Conservation (phyloP, 257 asterid species). For the Nicotiana benthamiana region DNA sequence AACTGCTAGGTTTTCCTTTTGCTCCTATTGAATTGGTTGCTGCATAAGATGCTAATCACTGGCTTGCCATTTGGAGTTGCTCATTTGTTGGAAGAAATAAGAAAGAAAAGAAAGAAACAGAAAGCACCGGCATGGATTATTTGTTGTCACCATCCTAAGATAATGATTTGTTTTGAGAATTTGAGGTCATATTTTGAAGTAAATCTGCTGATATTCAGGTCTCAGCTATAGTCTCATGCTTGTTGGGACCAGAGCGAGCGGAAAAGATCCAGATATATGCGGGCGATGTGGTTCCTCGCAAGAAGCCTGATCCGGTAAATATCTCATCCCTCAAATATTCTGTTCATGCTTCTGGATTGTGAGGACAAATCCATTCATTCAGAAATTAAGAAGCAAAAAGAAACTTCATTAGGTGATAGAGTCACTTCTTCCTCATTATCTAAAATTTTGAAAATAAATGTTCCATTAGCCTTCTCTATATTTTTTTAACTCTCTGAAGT, state of each 20-base stretch:
- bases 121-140: not conserved
- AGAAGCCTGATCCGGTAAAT: constrained; percentile 95
- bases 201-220: constrained; percentile 37
- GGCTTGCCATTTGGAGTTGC: not conserved
- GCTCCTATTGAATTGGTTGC: not conserved
- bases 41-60: not conserved
- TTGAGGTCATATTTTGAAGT: not conserved
- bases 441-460: not conserved
- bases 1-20: not conserved
- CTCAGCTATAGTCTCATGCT: constrained; percentile 86
- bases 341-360: not conserved
- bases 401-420: not conserved
- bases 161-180: not conserved
- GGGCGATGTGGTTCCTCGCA: constrained; percentile 93
- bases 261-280: constrained; percentile 82
- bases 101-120: too few relatives aligned
- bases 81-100: not conserved
- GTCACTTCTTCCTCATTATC: not conserved
- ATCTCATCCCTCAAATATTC: constrained; percentile 7
- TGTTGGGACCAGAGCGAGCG: constrained; percentile 78
- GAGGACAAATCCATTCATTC: not conserved
- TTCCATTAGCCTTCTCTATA: not conserved
- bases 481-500: not conserved
- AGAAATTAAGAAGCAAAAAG: not conserved
- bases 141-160: not conserved